Base-by-base conservation (phyloP, 1,284 basidiomycete genomes). In the Spongiforma sp. region DNA sequence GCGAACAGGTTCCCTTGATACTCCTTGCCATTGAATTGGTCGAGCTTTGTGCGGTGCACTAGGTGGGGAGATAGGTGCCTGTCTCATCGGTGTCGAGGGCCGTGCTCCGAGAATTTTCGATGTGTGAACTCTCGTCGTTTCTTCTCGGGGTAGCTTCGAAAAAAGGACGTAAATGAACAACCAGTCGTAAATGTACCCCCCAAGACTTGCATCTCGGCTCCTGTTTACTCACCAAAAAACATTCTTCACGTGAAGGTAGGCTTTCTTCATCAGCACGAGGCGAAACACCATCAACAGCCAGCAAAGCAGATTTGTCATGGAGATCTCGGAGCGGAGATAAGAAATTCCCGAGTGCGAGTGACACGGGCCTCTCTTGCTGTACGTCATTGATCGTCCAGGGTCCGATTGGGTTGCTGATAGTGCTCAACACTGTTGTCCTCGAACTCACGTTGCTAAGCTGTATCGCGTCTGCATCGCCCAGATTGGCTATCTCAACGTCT, bases 241-340 rank as follows among this genome's bases (percentile, higher is more conserved):
- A 21, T 54, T 56, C 60, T 58, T 65, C 59, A 30, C 41, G 59
- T 48, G 53, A 19, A 46, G 30, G 32, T 60, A 62, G 59, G 36
- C 63, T 64, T 63, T 65, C 43, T 60, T 63, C 66, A 61, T 62
- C 69, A 64, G 41, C 68, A 76, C 50, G 58, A 65, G 68, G 68
- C 55, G 14, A 34, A 55, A 55, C 37, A 32, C 19, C 28, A 57
- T 56, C 36, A 28, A 10, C 60, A 62, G 56, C 62, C 62, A 61
- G 58, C 55, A 59, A 52, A 52, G 59, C 48, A 46, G 63, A 39
- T 37, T 39, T 39, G 15, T 54, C 57, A 5, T 48, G 55, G 32
- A 64, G 59, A 64, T 68, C 65, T 34, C 74, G 76, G 33, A 85
- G 74, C 52, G 85, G 86, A 39, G 86, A 87, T 61, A 87, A 70